These are phyloP conservation scores for Lactarius deliciosus DNA, from an alignment of 768 basidiomycete genomes.

Conservation along the genomic window DNA sequence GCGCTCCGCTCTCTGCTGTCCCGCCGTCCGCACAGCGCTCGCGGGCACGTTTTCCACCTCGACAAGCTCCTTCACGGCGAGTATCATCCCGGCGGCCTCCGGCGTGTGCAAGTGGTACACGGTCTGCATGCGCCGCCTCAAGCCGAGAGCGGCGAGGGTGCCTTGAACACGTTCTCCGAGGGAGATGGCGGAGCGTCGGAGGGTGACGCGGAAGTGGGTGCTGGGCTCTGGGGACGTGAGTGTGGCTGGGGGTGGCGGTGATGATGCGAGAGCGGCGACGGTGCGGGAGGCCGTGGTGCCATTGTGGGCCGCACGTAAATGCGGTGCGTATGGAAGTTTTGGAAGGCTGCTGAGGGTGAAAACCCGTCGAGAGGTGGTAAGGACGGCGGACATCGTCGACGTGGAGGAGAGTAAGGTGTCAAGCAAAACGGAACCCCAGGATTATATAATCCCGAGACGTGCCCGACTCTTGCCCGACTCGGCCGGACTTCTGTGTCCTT, in stretches of 20 bases:
- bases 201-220: slow-evolving; percentile 89
- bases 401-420: background rate
- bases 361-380: slow-evolving; percentile 7
- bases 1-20: slow-evolving; percentile 65
- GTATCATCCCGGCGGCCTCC: slow-evolving; percentile 81
- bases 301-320: slow-evolving; percentile 8
- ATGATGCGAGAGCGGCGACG: slow-evolving; percentile 17
- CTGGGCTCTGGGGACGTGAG: slow-evolving; percentile 34
- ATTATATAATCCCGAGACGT: too few species aligned
- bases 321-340: background rate
- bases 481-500: too few species aligned
- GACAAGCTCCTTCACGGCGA: slow-evolving; percentile 86
- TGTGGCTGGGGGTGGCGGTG: slow-evolving; percentile 3
- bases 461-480: too few species aligned
- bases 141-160: slow-evolving; percentile 79
- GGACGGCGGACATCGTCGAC: slow-evolving; percentile 5
- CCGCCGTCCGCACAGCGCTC: slow-evolving; percentile 63
- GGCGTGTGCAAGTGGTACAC: slow-evolving; percentile 77
- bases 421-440: too few species aligned
- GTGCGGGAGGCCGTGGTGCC: slow-evolving; percentile 23
- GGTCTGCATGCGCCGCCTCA: slow-evolving; percentile 80
- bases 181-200: slow-evolving; percentile 83
- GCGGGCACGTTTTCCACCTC: slow-evolving; percentile 82
- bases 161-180: slow-evolving; percentile 68
- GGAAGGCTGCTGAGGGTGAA: background rate